Percentiles rank a stretch among this genome's conserved stretches.
phyloP scores from a whole-genome alignment of 1,139 yeast genomes.

The Taphrina wiesneri region DNA sequence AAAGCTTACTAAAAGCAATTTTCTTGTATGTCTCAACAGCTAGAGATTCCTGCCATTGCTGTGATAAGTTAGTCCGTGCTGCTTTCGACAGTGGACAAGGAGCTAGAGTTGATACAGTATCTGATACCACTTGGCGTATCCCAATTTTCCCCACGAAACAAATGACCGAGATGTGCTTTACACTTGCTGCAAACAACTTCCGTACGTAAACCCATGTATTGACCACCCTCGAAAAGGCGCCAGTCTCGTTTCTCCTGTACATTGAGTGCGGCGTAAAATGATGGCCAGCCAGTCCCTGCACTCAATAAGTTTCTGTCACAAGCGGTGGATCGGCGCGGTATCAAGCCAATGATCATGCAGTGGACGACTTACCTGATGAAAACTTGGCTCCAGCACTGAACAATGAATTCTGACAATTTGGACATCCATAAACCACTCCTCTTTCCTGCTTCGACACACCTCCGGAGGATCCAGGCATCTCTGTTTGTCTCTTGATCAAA shows the following conservation, averaged over 20 bases:
- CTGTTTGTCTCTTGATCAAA: constrained; percentile 14
- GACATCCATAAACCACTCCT: background rate
- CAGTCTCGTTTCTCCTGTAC: constrained; percentile 11
- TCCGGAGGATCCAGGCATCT: constrained; percentile 18
- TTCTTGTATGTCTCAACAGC: no score
- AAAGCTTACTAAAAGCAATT: no score
- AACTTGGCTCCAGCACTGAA: constrained; percentile 8
- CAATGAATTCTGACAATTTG: background rate
- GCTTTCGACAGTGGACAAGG: background rate
- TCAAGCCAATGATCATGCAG: background rate
- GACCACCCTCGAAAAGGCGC: constrained; percentile 7
- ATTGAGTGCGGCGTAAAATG: constrained; percentile 1
- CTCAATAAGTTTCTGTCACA: no score
- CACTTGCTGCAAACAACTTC: constrained; percentile 89
- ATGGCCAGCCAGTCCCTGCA: constrained; percentile 30
- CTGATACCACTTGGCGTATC: constrained; percentile 85
- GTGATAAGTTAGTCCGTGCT: no score
- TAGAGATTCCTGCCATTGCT: no score
- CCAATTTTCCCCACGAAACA: constrained; percentile 93
- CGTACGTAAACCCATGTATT: constrained; percentile 45
- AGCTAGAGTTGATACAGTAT: constrained; percentile 72
- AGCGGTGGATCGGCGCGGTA: background rate
- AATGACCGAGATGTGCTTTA: constrained; percentile 93
- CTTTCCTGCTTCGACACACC: background rate
- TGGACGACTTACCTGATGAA: background rate